These are phyloP conservation scores for Colletotrichum sp. DNA, from an alignment of 2,329 filamentous ascomycete species.

Conservation along the genomic window DNA sequence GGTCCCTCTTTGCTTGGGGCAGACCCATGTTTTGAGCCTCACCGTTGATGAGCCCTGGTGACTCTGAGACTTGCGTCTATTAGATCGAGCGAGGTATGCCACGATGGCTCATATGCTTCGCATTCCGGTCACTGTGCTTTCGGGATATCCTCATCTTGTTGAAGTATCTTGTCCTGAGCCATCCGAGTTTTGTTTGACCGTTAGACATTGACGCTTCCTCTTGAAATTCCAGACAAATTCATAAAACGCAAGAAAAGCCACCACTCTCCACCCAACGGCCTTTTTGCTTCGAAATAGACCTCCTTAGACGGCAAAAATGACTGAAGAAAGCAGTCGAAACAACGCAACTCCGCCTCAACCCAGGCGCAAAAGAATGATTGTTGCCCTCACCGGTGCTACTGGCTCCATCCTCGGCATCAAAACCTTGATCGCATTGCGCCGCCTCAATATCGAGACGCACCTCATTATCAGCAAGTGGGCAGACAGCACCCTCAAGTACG, in stretches of 20 bases:
- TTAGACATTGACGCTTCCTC: background rate
- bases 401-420: constrained; percentile 48
- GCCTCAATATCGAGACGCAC: constrained; percentile 49
- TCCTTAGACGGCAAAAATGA: background rate
- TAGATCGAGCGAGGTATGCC: background rate
- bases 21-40: background rate
- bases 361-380: constrained; percentile 27
- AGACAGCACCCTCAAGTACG: constrained; percentile 50
- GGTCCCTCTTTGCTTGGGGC: background rate
- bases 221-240: background rate
- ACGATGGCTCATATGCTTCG: background rate
- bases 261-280: background rate
- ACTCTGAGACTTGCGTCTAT: background rate
- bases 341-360: background rate
- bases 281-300: background rate
- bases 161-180: background rate
- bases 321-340: background rate
- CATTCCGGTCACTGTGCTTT: background rate
- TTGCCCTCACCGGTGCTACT: constrained; percentile 56
- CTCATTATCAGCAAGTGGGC: constrained; percentile 55
- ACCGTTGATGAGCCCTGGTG: background rate
- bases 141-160: background rate
- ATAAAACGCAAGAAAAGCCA: background rate
- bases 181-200: background rate
- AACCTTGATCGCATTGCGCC: constrained; percentile 41